phyloP scores from a whole-genome alignment of 148 eudicot genomes.

The Silene latifolia region DNA sequence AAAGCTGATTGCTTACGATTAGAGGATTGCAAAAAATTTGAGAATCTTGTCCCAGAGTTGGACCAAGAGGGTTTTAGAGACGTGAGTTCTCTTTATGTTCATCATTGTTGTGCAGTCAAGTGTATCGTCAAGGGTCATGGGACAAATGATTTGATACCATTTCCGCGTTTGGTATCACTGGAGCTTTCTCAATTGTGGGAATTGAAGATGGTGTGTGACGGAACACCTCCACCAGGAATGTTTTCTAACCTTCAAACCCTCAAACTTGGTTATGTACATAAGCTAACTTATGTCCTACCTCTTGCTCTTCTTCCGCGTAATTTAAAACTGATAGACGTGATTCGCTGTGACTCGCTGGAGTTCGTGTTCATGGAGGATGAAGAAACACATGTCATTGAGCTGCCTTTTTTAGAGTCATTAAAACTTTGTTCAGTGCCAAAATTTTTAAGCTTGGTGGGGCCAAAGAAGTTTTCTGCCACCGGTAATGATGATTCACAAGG shows the following conservation, averaged over 20 bases:
- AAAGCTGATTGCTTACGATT: constrained; percentile 4
- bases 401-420: constrained; percentile 1
- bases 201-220: background rate
- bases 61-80: background rate
- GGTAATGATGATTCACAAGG: background rate
- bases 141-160: background rate
- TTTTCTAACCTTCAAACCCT: constrained; percentile 1
- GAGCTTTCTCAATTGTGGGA: background rate
- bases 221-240: background rate
- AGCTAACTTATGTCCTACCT: background rate
- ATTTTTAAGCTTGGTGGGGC: background rate
- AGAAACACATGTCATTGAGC: background rate
- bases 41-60: constrained; percentile 5
- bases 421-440: background rate
- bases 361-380: background rate
- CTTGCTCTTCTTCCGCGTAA: background rate
- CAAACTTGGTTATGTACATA: fast-evolving
- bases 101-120: background rate
- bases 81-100: background rate
- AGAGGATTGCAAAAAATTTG: background rate
- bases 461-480: background rate
- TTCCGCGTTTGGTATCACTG: background rate
- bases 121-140: background rate
- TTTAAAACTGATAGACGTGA: background rate
- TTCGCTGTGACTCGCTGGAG: background rate